Evolutionary conservation across 148 eudicot genomes (phyloP).

Genomic region (Beta vulgaris): DNA sequence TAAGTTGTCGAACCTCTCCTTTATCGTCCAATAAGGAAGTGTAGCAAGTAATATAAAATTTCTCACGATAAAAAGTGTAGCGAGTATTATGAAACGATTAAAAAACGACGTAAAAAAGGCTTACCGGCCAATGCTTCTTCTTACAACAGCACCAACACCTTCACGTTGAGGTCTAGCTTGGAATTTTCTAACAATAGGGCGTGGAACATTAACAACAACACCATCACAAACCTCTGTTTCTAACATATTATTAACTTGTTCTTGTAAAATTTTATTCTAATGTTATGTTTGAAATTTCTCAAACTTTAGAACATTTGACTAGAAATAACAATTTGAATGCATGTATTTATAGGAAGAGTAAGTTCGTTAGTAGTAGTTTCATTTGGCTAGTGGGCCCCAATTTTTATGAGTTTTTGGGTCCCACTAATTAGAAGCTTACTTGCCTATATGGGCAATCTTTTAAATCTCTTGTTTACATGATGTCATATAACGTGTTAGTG

Average conservation of each 20-base stretch:
- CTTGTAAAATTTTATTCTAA: no score
- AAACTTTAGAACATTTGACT: not conserved
- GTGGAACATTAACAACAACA: conserved; percentile 25
- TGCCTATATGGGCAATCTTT: conserved; percentile 12
- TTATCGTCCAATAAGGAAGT: no score
- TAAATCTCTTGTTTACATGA: not conserved
- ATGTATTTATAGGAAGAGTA: conserved; percentile 5
- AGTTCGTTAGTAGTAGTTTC: conserved; percentile 6
- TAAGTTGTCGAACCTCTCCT: no score
- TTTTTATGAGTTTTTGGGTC: not conserved
- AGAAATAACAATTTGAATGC: not conserved
- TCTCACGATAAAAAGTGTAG: no score
- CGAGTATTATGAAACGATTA: not conserved
- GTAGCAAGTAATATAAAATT: no score
- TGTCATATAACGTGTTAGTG: conserved; percentile 23
- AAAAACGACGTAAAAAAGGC: no score
- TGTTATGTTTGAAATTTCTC: not conserved
- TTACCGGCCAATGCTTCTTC: conserved; percentile 89
- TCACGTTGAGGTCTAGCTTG: conserved; percentile 83
- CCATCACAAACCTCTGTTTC: conserved; percentile 8
- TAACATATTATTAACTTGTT: conserved; percentile 18
- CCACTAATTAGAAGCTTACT: conserved; percentile 16
- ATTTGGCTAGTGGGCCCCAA: conserved; percentile 18
- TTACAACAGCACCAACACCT: conserved; percentile 74
- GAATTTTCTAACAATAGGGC: conserved; percentile 56